Evolutionary conservation across 768 basidiomycete genomes (phyloP).

Genomic region (Fomitopsis serialis): DNA sequence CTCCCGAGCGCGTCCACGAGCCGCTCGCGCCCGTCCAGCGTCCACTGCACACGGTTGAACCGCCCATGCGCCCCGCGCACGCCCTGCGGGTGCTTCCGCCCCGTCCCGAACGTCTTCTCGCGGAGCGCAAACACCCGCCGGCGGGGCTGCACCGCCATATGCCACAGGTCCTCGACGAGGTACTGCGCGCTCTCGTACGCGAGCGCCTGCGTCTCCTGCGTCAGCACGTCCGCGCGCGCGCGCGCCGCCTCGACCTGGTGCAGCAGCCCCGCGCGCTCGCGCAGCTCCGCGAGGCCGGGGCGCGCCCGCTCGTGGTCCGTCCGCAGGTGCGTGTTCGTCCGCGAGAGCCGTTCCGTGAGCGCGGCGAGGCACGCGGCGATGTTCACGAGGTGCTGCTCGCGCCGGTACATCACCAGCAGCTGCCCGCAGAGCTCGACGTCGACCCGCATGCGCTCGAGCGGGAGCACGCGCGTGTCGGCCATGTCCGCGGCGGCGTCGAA

Average conservation of each 20-base stretch:
- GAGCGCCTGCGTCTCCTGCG: slow-evolving; percentile 60
- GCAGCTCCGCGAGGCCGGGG: slow-evolving; percentile 41
- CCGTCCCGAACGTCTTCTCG: slow-evolving; percentile 63
- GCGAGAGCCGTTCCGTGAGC: slow-evolving; percentile 47
- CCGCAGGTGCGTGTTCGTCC: slow-evolving; percentile 51
- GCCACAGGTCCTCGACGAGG: slow-evolving; percentile 60
- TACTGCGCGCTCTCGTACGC: slow-evolving; percentile 72
- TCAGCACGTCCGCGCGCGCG: slow-evolving; percentile 44
- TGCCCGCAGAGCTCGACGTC: slow-evolving; percentile 80
- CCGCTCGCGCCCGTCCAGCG: slow-evolving; percentile 54
- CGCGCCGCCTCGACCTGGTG: slow-evolving; percentile 46
- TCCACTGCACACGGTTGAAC: slow-evolving; percentile 67
- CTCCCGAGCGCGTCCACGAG: slow-evolving; percentile 65
- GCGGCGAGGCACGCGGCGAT: slow-evolving; percentile 58
- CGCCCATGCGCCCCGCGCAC: slow-evolving; percentile 52
- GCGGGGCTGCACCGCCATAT: slow-evolving; percentile 52
- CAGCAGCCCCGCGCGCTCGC: slow-evolving; percentile 40
- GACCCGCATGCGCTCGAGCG: slow-evolving; percentile 62
- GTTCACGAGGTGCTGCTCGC: slow-evolving; percentile 64
- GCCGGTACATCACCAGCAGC: slow-evolving; percentile 59
- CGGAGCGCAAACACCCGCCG: slow-evolving; percentile 61
- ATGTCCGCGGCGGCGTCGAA: slow-evolving; percentile 59
- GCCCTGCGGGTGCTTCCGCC: slow-evolving; percentile 46
- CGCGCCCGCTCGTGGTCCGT: slow-evolving; percentile 53
- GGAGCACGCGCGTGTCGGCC: slow-evolving; percentile 41